Evolutionary conservation across 1,139 yeast species (phyloP), one percentile per base, ranked within the genome.

Genomic region (Sugiyamaella novakii): DNA sequence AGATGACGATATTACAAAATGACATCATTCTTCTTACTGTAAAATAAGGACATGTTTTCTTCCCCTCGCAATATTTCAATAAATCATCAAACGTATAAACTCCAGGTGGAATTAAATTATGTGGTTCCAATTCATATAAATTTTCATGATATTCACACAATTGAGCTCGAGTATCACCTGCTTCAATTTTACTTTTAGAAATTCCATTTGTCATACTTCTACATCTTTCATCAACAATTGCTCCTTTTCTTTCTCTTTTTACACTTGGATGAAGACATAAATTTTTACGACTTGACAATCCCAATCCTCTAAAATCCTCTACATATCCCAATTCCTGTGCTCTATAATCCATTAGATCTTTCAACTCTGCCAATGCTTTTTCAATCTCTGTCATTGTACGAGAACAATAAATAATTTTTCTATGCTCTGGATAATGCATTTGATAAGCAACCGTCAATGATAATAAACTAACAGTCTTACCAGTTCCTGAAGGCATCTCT

Each of bases 401-500:
- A 4, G 98, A 92, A 69, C 99, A 92, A 69, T 92, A 92, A 5
- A 92, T 87, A 59, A 92, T 82, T 72, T 92, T 92, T 38, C 98
- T 74, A 60, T 88, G 96, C 63, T 92, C 97, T 5, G 97, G 96
- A 66, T 89, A 89, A 68, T 81, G 87, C 87, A 87, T 83, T 65
- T 92, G 99, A 67, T 92, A 94, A 7, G 98, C 96, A 44, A 92
- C 88, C 0, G 98, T 88, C 37, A 92, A 70, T 0, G 98, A 88
- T 37, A 92, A 74, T 64, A 92, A 75, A 1, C 98, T 89, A 3
- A 92, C 87, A 34, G 99, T 92, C 66, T 92, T 92, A 37, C 99
- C 99, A 3, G 99, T 92, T 1, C 99, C 99, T n/a, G 99, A 92
- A 61, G 99, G 99, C 99, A 92, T 92, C 72, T 92, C 99, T 63